These are phyloP conservation scores for Alternaria postmessia DNA, from an alignment of 2,329 filamentous ascomycete genomes.

Conservation along the genomic window DNA sequence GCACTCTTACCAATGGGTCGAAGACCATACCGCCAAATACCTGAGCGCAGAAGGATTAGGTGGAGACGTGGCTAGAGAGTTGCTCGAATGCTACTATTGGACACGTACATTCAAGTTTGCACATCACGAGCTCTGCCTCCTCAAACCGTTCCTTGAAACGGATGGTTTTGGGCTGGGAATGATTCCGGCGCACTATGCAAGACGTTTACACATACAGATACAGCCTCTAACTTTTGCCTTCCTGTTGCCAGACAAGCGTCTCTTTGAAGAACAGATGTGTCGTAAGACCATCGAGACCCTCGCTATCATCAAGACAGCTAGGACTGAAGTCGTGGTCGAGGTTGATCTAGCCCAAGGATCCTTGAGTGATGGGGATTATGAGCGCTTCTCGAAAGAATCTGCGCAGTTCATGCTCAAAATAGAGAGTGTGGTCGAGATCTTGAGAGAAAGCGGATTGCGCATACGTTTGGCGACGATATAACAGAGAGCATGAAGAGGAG, in stretches of 20 bases:
- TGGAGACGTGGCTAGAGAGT: slow-evolving; percentile 16
- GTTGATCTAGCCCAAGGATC: slow-evolving; percentile 13
- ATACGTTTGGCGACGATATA: background rate
- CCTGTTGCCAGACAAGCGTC: slow-evolving; percentile 11
- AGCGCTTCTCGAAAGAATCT: slow-evolving; percentile 6
- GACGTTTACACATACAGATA: slow-evolving; percentile 23
- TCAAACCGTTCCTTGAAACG: slow-evolving; percentile 21
- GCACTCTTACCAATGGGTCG: slow-evolving; percentile 28
- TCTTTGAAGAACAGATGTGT: slow-evolving; percentile 11
- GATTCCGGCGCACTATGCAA: slow-evolving; percentile 19
- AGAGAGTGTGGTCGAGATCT: background rate
- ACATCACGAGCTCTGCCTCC: slow-evolving; percentile 23
- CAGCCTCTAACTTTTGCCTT: slow-evolving; percentile 19
- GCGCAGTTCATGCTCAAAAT: slow-evolving; percentile 5
- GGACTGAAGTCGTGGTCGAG: slow-evolving; percentile 16
- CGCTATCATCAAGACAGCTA: slow-evolving; percentile 8
- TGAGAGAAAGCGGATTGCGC: slow-evolving; percentile 8
- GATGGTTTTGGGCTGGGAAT: slow-evolving; percentile 21
- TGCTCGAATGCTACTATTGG: slow-evolving; percentile 31
- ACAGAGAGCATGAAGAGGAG: background rate
- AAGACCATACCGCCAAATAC: slow-evolving; percentile 21
- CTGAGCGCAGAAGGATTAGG: slow-evolving; percentile 11
- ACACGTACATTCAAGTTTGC: slow-evolving; percentile 30
- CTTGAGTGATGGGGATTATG: slow-evolving; percentile 8
- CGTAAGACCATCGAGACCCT: slow-evolving; percentile 12